Conservation (phyloP, 345 rosid genomes). For the Aquilaria sinensis region DNA sequence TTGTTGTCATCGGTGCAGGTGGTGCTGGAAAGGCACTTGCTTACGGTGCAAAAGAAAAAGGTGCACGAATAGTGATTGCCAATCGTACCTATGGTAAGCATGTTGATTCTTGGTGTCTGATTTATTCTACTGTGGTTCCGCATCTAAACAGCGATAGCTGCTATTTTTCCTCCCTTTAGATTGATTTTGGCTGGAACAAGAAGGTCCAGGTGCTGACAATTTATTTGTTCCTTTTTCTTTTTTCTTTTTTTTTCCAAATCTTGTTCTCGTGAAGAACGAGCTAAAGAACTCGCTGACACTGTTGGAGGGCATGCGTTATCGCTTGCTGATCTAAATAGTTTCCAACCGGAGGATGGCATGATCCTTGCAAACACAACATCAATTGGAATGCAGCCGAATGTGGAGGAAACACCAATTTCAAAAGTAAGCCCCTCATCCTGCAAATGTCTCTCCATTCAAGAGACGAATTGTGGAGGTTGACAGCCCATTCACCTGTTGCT, state of each 20-base stretch:
- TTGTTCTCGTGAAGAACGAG: conserved; percentile 49
- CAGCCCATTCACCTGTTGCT: not conserved
- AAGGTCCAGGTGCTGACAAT: not conserved
- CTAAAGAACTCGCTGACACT: conserved; percentile 60
- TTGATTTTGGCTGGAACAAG: conserved; percentile 3
- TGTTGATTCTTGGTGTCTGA: not conserved
- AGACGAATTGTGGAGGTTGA: not conserved
- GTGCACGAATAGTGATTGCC: conserved; percentile 78
- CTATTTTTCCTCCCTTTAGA: not conserved
- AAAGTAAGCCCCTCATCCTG: conserved; percentile 41
- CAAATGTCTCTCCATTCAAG: not conserved
- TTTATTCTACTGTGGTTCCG: not conserved
- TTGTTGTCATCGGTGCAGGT: conserved; percentile 93
- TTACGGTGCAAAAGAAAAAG: conserved; percentile 90
- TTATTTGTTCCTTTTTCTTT: not conserved
- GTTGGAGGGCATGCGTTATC: conserved; percentile 78
- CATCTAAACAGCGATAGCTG: not conserved
- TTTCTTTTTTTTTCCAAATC: not conserved
- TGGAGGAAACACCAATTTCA: conserved; percentile 75
- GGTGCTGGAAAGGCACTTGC: conserved; percentile 98
- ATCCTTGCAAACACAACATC: conserved; percentile 91
- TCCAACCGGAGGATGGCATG: conserved; percentile 76
- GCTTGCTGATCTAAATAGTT: conserved; percentile 55
- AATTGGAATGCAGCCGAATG: conserved; percentile 92
- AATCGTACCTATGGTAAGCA: conserved; percentile 75